A percentile compares a stretch with the other conserved stretches of the same genome.
phyloP scores from a whole-genome alignment of 2,329 filamentous ascomycete species.

The Cytospora chrysosperma region DNA sequence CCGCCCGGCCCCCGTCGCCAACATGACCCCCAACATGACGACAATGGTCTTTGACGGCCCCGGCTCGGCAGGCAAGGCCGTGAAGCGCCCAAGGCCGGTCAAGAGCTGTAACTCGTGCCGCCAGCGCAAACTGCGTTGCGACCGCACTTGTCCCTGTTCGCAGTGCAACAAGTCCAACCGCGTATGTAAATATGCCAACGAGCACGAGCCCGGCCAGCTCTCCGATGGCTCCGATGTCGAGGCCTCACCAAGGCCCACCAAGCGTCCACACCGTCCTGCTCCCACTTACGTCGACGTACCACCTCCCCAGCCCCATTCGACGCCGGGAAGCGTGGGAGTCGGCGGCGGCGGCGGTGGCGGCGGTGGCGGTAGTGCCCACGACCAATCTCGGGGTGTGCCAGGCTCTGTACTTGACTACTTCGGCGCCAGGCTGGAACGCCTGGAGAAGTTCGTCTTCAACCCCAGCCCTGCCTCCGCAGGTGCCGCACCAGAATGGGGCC shows the following conservation, averaged over 20 bases:
- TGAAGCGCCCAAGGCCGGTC: conserved; percentile 54
- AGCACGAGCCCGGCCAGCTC: conserved; percentile 44
- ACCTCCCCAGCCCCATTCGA: conserved; percentile 8
- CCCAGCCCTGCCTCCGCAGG: conserved; percentile 19
- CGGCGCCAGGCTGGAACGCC: conserved; percentile 48
- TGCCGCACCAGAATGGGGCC: conserved; percentile 17
- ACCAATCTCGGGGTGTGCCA: conserved; percentile 28
- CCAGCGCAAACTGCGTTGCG: conserved; percentile 57
- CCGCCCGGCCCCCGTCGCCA: conserved; percentile 18
- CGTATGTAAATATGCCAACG: conserved; percentile 51
- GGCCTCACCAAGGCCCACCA: conserved; percentile 30
- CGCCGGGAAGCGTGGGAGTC: conserved; percentile 2
- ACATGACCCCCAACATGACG: conserved; percentile 24
- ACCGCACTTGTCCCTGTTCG: conserved; percentile 55
- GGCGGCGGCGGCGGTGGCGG: background rate
- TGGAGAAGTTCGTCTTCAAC: conserved; percentile 49
- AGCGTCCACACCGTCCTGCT: conserved; percentile 34
- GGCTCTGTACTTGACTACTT: conserved; percentile 45
- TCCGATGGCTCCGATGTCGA: conserved; percentile 44
- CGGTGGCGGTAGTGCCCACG: conserved; percentile 13
- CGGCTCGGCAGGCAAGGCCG: conserved; percentile 34
- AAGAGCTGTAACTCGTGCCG: conserved; percentile 58
- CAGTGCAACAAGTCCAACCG: conserved; percentile 59
- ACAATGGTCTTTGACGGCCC: conserved; percentile 26
- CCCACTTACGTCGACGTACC: conserved; percentile 18